phyloP scores from a whole-genome alignment of 495 filamentous ascomycete species.

The Opeltia flavorubescens region DNA sequence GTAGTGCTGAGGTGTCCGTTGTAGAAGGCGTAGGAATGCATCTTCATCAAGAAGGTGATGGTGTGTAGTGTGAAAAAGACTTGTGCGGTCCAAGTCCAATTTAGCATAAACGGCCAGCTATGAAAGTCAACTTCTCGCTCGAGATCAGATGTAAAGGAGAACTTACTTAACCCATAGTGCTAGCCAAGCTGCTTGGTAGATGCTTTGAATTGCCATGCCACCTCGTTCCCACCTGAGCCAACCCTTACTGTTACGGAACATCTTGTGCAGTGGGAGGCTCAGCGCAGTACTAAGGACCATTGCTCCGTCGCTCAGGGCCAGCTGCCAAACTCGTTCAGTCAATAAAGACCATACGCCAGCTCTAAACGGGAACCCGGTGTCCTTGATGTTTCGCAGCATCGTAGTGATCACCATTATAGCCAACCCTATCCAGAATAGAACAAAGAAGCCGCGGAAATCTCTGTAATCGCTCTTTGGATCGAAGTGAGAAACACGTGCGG shows the following conservation, averaged over 20 bases:
- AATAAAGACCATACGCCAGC: constrained; percentile 79
- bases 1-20: constrained; percentile 89
- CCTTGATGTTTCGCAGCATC: constrained; percentile 80
- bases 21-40: constrained; percentile 97
- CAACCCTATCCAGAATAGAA: constrained; percentile 91
- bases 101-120: constrained; percentile 70
- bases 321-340: constrained; percentile 72
- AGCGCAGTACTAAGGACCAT: constrained; percentile 70
- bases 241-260: constrained; percentile 42
- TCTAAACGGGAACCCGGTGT: constrained; percentile 74
- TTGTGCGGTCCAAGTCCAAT: constrained; percentile 91
- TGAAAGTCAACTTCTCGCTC: constrained; percentile 13
- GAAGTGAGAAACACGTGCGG: constrained; percentile 89
- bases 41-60: constrained; percentile 89
- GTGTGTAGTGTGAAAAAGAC: constrained; percentile 89
- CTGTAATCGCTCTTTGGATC: constrained; percentile 83
- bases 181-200: constrained; percentile 70
- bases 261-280: constrained; percentile 57
- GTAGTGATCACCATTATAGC: constrained; percentile 95
- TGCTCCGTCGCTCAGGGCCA: constrained; percentile 65
- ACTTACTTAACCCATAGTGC: constrained; percentile 64
- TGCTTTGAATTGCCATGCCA: constrained; percentile 68
- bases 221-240: constrained; percentile 57
- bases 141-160: not conserved
- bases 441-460: constrained; percentile 94